Percentiles rank a stretch among this genome's conserved stretches.
phyloP scores from a whole-genome alignment of 2,329 filamentous ascomycete species.

The Colletotrichum liaoningense region DNA sequence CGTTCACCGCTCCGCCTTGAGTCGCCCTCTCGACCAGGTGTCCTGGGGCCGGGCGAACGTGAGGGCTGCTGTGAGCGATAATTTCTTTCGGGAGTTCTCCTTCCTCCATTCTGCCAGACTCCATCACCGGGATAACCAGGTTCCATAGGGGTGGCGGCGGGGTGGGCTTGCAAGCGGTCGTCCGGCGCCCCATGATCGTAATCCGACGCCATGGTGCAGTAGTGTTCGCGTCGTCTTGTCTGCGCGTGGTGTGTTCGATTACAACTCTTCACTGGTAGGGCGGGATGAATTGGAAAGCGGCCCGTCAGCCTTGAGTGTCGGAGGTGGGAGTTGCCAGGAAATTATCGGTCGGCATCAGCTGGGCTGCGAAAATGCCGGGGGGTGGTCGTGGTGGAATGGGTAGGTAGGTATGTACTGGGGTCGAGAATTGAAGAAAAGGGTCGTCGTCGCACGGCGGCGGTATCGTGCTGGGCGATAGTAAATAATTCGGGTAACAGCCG shows the following conservation, averaged over 20 bases:
- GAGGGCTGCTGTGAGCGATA: slow-evolving; percentile 47
- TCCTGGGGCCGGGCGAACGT: slow-evolving; percentile 47
- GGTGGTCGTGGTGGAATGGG: not conserved
- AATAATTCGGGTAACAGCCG: slow-evolving; percentile 27
- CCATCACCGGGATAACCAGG: slow-evolving; percentile 46
- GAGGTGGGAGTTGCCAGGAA: slow-evolving; percentile 29
- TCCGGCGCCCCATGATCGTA: slow-evolving; percentile 55
- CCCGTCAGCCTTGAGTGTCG: slow-evolving; percentile 37
- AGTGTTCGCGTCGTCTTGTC: slow-evolving; percentile 8
- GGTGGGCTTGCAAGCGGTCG: slow-evolving; percentile 49
- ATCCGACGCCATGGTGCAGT: slow-evolving; percentile 56
- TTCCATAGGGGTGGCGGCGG: slow-evolving; percentile 42
- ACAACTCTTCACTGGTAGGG: slow-evolving; percentile 29
- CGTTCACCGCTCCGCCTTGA: slow-evolving; percentile 66
- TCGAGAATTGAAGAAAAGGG: slow-evolving; percentile 28
- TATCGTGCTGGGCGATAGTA: slow-evolving; percentile 30
- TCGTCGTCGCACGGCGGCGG: slow-evolving; percentile 33
- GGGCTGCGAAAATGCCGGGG: slow-evolving; percentile 28
- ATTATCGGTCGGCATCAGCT: slow-evolving; percentile 39
- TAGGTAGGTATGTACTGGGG: slow-evolving; percentile 30
- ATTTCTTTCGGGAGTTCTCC: slow-evolving; percentile 50
- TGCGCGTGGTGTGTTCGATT: slow-evolving; percentile 28
- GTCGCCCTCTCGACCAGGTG: slow-evolving; percentile 50
- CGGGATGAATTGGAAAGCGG: slow-evolving; percentile 24
- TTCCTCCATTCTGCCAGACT: slow-evolving; percentile 51